These are phyloP conservation scores for Datura wrightii DNA, from an alignment of 257 asterid species.

Conservation along the genomic window DNA sequence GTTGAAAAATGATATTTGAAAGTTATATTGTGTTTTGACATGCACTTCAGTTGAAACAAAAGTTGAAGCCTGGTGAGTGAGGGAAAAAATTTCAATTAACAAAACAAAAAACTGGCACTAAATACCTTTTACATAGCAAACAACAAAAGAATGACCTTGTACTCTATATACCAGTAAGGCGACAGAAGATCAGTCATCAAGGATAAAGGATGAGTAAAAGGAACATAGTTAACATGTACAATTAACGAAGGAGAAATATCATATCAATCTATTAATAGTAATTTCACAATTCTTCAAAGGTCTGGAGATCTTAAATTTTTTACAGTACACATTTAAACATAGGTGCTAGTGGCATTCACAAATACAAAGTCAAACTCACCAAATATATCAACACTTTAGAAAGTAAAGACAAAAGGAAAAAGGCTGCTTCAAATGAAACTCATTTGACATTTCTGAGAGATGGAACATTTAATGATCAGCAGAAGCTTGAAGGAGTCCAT, in stretches of 20 bases:
- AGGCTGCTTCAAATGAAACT: neutral
- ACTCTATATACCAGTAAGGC: neutral
- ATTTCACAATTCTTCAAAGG: neutral
- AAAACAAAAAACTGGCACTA: no score
- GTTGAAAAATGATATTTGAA: no score
- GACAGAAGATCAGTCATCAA: neutral
- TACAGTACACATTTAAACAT: neutral
- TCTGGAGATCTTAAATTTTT: neutral
- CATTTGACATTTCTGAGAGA: neutral
- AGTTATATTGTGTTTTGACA: no score
- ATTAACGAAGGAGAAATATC: neutral
- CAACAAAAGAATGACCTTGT: neutral
- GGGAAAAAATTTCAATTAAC: no score
- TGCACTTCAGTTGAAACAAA: neutral
- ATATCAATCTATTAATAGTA: neutral
- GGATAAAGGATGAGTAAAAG: neutral
- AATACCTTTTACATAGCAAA: neutral
- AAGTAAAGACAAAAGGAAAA: slow-evolving; percentile 21
- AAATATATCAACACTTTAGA: neutral
- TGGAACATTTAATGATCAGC: slow-evolving; percentile 4
- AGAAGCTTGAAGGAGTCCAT: slow-evolving; percentile 43
- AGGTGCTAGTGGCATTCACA: slow-evolving; percentile 15
- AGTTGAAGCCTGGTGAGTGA: neutral
- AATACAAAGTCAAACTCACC: slow-evolving; percentile 18
- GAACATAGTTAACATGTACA: slow-evolving; percentile 5